These are phyloP conservation scores for Lathyrus tuberosus DNA, from an alignment of 306 rosid genomes.

Conservation along the genomic window DNA sequence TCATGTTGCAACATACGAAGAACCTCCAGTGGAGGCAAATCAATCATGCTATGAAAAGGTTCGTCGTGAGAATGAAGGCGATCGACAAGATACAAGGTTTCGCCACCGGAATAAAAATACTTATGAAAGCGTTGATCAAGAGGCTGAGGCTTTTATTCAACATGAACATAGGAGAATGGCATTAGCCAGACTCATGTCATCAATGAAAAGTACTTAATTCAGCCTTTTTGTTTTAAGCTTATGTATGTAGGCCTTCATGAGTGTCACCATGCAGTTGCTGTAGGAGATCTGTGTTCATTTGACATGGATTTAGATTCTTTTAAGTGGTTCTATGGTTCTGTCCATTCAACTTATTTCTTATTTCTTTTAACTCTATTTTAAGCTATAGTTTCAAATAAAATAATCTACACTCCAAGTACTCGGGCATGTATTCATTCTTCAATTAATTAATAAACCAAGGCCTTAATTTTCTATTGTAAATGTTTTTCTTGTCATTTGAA, in stretches of 20 bases:
- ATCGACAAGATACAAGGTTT: constrained; percentile 10
- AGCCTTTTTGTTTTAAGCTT: not conserved
- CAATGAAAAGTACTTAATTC: constrained; percentile 1
- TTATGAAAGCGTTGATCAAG: constrained; percentile 50
- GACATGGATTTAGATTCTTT: not conserved
- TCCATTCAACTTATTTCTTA: not conserved
- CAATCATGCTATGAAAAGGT: not conserved
- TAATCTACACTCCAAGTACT: constrained; percentile 1
- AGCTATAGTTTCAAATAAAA: constrained; percentile 3
- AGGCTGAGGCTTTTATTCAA: constrained; percentile 64
- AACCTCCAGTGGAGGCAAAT: not conserved
- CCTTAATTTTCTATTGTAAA: too few species aligned
- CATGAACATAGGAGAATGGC: constrained; percentile 56
- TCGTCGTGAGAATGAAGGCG: not conserved
- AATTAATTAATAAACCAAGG: constrained; percentile 30
- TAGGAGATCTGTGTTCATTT: not conserved
- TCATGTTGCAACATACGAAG: constrained; percentile 34
- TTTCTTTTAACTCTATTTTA: constrained; percentile 1
- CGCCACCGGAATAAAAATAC: not conserved
- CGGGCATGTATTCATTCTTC: not conserved
- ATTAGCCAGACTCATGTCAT: constrained; percentile 32
- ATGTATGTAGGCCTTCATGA: not conserved
- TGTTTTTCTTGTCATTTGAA: too few species aligned
- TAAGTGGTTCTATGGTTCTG: not conserved
- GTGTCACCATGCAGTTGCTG: not conserved